These are phyloP conservation scores for Colletotrichum scovillei DNA, from an alignment of 2,329 filamentous ascomycete species.

Conservation along the genomic window DNA sequence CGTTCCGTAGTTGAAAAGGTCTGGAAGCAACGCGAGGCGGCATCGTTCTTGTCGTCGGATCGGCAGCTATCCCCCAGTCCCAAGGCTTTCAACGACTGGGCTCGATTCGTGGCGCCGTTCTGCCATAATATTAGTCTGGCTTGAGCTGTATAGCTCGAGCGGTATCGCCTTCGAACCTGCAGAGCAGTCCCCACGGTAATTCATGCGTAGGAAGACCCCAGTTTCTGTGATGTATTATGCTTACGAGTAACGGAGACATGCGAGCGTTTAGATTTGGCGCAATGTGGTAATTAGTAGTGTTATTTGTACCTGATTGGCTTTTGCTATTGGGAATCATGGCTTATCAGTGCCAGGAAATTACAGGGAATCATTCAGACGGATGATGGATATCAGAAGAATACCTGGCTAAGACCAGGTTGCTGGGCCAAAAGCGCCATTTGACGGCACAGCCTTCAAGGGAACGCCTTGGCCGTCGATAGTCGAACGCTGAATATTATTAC, in stretches of 20 bases:
- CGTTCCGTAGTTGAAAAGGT: constrained; percentile 56
- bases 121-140: constrained; percentile 54
- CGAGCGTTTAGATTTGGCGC: background rate
- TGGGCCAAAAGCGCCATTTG: constrained; percentile 25
- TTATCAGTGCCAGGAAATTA: background rate
- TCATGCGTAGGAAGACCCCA: background rate
- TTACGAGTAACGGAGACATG: background rate
- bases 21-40: constrained; percentile 52
- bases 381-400: background rate
- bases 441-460: constrained; percentile 17
- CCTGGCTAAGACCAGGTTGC: constrained; percentile 15
- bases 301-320: background rate
- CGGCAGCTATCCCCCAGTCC: constrained; percentile 27
- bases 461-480: constrained; percentile 54
- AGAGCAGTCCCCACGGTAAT: background rate
- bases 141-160: constrained; percentile 34
- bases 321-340: background rate
- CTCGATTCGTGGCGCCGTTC: constrained; percentile 52
- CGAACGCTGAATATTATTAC: constrained; percentile 44
- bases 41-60: constrained; percentile 16
- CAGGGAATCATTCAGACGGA: background rate
- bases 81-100: constrained; percentile 51
- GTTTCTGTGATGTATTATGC: background rate
- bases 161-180: background rate
- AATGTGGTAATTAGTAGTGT: background rate